Conservation (phyloP, 805 yeast genomes). For the Wickerhamomyces bisporus region DNA sequence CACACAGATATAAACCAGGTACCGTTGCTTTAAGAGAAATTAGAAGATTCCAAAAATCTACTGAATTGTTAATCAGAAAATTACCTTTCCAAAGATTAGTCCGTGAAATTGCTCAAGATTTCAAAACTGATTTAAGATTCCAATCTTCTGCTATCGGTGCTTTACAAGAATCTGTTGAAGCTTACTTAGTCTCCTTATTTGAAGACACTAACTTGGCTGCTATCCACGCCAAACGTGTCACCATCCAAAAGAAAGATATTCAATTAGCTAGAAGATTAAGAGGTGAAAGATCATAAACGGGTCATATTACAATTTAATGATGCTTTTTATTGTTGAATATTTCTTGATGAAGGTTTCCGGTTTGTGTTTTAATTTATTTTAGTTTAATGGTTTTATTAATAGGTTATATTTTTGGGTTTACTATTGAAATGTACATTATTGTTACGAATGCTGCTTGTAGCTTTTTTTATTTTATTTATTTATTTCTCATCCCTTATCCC, state of each 20-base stretch:
- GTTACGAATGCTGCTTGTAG: not conserved
- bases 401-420: constrained; percentile 1
- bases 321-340: too few species aligned
- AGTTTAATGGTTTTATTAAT: not conserved
- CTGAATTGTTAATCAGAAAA: constrained; percentile 92
- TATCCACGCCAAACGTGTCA: constrained; percentile 97
- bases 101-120: constrained; percentile 92
- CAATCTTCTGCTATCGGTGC: constrained; percentile 98
- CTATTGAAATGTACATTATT: constrained; percentile 1
- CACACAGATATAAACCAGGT: constrained; percentile 97
- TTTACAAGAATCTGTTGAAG: constrained; percentile 97
- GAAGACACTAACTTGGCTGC: constrained; percentile 99
- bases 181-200: constrained; percentile 90
- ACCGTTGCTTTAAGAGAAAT: constrained; percentile 95
- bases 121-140: constrained; percentile 90
- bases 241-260: constrained; percentile 97
- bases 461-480: too few species aligned
- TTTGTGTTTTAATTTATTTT: not conserved
- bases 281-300: constrained; percentile 81
- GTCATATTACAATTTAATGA: too few species aligned
- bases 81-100: constrained; percentile 97
- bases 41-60: constrained; percentile 95
- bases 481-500: too few species aligned
- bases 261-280: constrained; percentile 97
- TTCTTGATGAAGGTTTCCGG: too few species aligned